Evolutionary conservation across 177 flowering plant species (phyloP).

Genomic region (Vitis hybrid): DNA sequence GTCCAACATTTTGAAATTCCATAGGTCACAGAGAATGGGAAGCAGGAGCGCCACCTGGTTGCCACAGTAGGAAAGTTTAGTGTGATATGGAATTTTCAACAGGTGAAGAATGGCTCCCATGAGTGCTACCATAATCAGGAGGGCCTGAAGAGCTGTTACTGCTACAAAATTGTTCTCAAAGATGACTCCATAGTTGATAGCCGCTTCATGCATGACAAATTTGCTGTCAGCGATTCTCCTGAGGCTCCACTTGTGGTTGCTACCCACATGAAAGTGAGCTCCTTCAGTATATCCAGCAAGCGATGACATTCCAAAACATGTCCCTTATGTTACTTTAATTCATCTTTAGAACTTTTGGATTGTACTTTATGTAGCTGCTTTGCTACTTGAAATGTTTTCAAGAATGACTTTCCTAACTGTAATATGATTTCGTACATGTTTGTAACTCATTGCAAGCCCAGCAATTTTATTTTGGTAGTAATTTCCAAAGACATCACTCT

Average conservation of each 20-base stretch:
- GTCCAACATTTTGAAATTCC: not conserved
- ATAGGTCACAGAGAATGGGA: conserved; percentile 81
- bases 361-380: conserved; percentile 8
- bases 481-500: not conserved
- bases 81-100: conserved; percentile 84
- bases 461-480: not conserved
- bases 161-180: conserved; percentile 72
- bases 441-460: not conserved
- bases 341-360: conserved; percentile 2
- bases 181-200: conserved; percentile 84
- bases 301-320: conserved; percentile 16
- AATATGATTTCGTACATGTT: not conserved
- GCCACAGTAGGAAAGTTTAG: conserved; percentile 91
- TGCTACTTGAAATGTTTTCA: not conserved
- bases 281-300: conserved; percentile 71
- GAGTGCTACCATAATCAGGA: conserved; percentile 72
- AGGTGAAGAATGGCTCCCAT: conserved; percentile 78
- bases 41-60: conserved; percentile 84
- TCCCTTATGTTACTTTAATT: not conserved
- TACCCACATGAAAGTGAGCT: conserved; percentile 78
- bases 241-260: conserved; percentile 89
- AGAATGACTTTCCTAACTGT: not conserved
- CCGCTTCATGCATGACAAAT: conserved; percentile 85
- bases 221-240: conserved; percentile 69
- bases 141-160: conserved; percentile 84